Conservation (phyloP, 768 basidiomycete genomes). For the Suillus paluster region DNA sequence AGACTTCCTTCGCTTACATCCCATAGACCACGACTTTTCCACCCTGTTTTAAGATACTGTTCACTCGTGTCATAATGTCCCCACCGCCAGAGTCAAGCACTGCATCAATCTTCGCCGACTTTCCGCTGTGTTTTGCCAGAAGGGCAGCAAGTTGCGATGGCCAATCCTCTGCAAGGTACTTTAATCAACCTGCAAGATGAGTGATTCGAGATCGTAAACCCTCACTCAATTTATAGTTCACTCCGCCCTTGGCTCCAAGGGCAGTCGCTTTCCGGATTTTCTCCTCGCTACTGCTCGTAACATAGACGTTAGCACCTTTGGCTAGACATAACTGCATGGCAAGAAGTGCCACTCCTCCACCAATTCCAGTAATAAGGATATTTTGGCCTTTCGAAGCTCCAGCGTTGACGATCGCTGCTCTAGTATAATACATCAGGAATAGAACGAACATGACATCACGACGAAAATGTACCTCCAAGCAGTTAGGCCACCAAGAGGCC, state of each 20-base stretch:
- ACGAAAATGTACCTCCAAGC: slow-evolving; percentile 71
- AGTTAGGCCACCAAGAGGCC: slow-evolving; percentile 79
- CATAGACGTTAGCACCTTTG: slow-evolving; percentile 78
- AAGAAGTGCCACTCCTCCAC: slow-evolving; percentile 82
- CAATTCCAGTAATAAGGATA: slow-evolving; percentile 81
- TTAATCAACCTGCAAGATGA: not conserved
- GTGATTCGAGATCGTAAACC: slow-evolving; percentile 3
- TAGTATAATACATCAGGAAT: slow-evolving; percentile 27
- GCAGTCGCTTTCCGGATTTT: slow-evolving; percentile 70
- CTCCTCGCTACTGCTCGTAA: slow-evolving; percentile 70
- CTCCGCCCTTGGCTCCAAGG: slow-evolving; percentile 80
- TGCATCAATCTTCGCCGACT: slow-evolving; percentile 48
- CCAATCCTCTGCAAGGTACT: slow-evolving; percentile 50
- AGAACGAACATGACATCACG: not conserved
- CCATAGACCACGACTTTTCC: slow-evolving; percentile 68
- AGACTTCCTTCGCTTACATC: slow-evolving; percentile 47
- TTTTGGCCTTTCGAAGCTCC: slow-evolving; percentile 65
- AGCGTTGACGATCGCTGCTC: slow-evolving; percentile 70
- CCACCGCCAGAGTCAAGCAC: slow-evolving; percentile 76
- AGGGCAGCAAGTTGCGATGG: slow-evolving; percentile 48
- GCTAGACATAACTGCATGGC: slow-evolving; percentile 79
- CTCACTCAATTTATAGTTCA: slow-evolving; percentile 70
- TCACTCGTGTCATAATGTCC: slow-evolving; percentile 56
- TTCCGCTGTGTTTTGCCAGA: slow-evolving; percentile 40
- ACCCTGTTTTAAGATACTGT: slow-evolving; percentile 56